Evolutionary conservation across 2,329 filamentous ascomycete genomes (phyloP), one percentile per base, ranked within the genome.

Genomic region (Aspergillus sp.): DNA sequence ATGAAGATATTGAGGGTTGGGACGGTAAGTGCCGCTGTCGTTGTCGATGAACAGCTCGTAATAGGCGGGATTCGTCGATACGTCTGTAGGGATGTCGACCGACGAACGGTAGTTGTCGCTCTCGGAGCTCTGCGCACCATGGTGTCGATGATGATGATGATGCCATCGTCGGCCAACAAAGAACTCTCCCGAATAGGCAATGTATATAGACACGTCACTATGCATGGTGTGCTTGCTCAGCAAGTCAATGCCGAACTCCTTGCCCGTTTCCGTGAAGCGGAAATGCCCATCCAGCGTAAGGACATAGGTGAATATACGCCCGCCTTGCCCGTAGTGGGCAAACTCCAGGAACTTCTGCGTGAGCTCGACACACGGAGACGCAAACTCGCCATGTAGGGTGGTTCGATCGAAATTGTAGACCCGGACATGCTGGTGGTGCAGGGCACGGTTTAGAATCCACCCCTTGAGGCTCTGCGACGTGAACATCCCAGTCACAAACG

Each of bases 181-280:
- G 59, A 96, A 96, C 53, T 96, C 89, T 26, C 89, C 89, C 0
- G 83, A 86, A 54, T 80, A 95, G 14, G 88, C 89, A 42, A 95
- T 85, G 56, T 94, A 94, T 2, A 84, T 82, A 22, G 79, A 82
- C 1, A 94, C 88, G 57, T 95, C 80, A 43, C 84, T 89, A 63
- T 96, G 89, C 86, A 96, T 94, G 25, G 86, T 93, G 59, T 96
- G 89, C 57, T 96, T 96, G 58, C 80, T 86, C 49, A 96, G 63
- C 57, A 95, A 68, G 61, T 95, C 89, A 49, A 96, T 86, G 32
- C 88, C 86, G 38, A 95, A 95, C 50, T 95, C 88, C 48, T 91
- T 91, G 17, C 89, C 89, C 0, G 89, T 96, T 59, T 95, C 89
- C 1, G 89, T 95, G 61, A 95, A 95, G 28, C 86, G 80, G 52